phyloP scores from a whole-genome alignment of 805 yeast genomes.

The Wickerhamomyces silvicola region DNA sequence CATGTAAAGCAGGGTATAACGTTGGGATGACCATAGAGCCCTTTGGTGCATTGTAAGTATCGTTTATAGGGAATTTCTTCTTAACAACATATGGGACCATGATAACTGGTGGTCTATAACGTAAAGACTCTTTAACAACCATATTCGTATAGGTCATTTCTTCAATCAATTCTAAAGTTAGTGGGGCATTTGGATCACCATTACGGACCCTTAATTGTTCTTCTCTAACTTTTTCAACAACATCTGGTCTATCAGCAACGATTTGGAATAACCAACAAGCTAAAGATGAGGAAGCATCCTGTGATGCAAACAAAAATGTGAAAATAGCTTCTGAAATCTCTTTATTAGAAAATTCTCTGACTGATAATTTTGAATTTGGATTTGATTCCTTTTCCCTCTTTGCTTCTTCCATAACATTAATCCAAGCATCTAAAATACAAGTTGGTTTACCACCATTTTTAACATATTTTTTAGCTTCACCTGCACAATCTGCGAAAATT shows the following conservation, averaged over 20 bases:
- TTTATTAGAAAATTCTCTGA: constrained; percentile 80
- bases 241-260: constrained; percentile 92
- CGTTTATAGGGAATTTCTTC: constrained; percentile 76
- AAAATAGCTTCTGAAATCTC: constrained; percentile 96
- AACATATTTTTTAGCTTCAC: constrained; percentile 74
- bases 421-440: constrained; percentile 96
- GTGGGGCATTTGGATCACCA: constrained; percentile 58
- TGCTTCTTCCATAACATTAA: constrained; percentile 75
- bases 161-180: constrained; percentile 71
- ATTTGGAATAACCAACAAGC: constrained; percentile 98
- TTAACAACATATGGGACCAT: constrained; percentile 98
- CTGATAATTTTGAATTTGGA: constrained; percentile 48
- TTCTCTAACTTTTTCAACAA: constrained; percentile 76
- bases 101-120: constrained; percentile 95
- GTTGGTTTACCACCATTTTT: constrained; percentile 69
- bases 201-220: constrained; percentile 83
- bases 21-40: constrained; percentile 98
- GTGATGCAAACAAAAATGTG: constrained; percentile 95
- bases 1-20: constrained; percentile 91
- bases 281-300: constrained; percentile 94
- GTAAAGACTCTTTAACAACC: constrained; percentile 88
- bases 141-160: constrained; percentile 81
- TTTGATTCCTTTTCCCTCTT: constrained; percentile 39
- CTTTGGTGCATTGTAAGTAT: constrained; percentile 86
- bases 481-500: constrained; percentile 85